Conservation (phyloP, 2,329 filamentous ascomycete species). For the Fusarium sp. region DNA sequence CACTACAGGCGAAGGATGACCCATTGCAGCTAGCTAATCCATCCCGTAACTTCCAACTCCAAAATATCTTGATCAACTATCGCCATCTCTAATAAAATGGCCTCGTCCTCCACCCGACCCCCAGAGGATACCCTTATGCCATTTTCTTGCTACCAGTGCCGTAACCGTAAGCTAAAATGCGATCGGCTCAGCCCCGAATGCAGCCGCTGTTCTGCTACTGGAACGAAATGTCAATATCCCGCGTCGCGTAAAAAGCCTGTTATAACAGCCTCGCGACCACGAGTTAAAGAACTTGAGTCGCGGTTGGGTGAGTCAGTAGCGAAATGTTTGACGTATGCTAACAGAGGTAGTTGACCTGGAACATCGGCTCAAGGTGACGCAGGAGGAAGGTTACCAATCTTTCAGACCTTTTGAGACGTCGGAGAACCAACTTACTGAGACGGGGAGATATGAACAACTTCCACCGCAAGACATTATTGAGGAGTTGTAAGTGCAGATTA, state of each 20-base stretch:
- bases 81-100: slow-evolving; percentile 11
- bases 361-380: slow-evolving; percentile 33
- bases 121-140: slow-evolving; percentile 25
- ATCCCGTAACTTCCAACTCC: background rate
- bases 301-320: slow-evolving; percentile 32
- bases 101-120: slow-evolving; percentile 1
- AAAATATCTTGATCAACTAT: background rate
- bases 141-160: slow-evolving; percentile 46
- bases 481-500: slow-evolving; percentile 37
- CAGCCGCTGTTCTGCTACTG: slow-evolving; percentile 40
- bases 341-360: slow-evolving; percentile 39
- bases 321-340: background rate
- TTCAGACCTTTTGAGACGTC: slow-evolving; percentile 27
- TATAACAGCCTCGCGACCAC: slow-evolving; percentile 42
- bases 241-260: slow-evolving; percentile 41
- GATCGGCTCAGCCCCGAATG: slow-evolving; percentile 45
- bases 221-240: slow-evolving; percentile 44
- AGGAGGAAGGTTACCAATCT: slow-evolving; percentile 30
- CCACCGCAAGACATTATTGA: slow-evolving; percentile 44
- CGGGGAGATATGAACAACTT: slow-evolving; percentile 48
- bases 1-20: background rate
- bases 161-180: slow-evolving; percentile 47
- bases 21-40: background rate
- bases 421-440: slow-evolving; percentile 36
- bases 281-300: slow-evolving; percentile 46